A percentile compares a stretch with the other conserved stretches of the same genome.
phyloP scores from a whole-genome alignment of 1,284 basidiomycete genomes.

The Ganoderma resinaceum region DNA sequence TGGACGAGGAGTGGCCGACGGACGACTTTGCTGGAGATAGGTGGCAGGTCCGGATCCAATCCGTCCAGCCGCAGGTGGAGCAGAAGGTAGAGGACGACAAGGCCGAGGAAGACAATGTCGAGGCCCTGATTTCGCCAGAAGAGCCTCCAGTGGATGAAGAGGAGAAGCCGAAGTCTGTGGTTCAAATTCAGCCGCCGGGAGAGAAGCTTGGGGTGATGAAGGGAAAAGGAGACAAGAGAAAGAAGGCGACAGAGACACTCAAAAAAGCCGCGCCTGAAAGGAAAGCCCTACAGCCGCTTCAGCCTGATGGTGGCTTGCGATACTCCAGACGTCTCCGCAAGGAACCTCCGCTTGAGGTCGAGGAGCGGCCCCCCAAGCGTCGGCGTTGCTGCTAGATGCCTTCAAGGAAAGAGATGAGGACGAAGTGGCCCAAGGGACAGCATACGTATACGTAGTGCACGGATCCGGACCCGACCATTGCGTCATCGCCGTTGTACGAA shows the following conservation, averaged over 20 bases:
- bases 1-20: slow-evolving; percentile 2
- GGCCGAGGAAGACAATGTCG: background rate
- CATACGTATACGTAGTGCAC: no score
- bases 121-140: background rate
- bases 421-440: no score
- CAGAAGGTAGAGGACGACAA: background rate
- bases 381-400: background rate
- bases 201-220: no score
- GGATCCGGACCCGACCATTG: no score
- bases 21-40: background rate
- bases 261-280: background rate
- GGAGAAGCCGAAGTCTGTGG: background rate
- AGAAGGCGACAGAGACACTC: background rate
- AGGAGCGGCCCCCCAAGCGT: slow-evolving; percentile 6
- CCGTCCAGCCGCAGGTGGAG: no score
- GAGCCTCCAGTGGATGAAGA: background rate
- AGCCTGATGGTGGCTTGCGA: background rate
- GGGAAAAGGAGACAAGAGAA: no score
- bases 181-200: no score
- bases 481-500: no score
- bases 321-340: background rate
- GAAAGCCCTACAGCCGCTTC: background rate
- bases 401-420: no score
- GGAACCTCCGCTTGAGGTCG: background rate
- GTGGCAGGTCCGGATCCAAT: background rate